Percentiles rank a stretch among this genome's conserved stretches.
phyloP scores from a whole-genome alignment of 2,329 filamentous ascomycete species.

The Alternaria novae-zelandiae region DNA sequence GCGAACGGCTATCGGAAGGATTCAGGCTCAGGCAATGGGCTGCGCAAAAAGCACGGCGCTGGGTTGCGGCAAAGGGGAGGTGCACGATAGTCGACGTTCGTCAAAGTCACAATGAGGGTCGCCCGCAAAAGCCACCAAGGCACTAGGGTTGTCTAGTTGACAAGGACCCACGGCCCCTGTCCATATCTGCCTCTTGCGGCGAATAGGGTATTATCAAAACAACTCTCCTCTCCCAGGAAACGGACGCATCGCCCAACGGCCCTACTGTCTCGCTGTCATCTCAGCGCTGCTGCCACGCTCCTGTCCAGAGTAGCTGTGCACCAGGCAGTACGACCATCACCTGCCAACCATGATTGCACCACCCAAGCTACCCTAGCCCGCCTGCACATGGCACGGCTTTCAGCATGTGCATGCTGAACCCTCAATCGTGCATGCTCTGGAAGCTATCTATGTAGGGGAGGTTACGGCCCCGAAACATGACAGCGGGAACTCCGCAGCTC shows the following conservation, averaged over 20 bases:
- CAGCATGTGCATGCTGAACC: slow-evolving; percentile 16
- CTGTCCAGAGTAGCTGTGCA: slow-evolving; percentile 1
- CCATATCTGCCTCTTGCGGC: slow-evolving; percentile 3
- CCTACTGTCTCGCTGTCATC: background rate
- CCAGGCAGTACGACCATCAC: slow-evolving; percentile 9
- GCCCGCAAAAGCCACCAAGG: slow-evolving; percentile 24
- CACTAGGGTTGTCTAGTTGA: slow-evolving; percentile 20
- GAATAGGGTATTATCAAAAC: slow-evolving; percentile 25
- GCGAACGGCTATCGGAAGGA: background rate
- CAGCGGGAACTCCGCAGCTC: slow-evolving; percentile 5
- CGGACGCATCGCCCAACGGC: slow-evolving; percentile 14
- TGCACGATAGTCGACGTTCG: slow-evolving; percentile 8
- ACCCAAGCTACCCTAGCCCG: background rate
- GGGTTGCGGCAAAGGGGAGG: slow-evolving; percentile 4
- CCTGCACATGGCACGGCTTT: slow-evolving; percentile 6
- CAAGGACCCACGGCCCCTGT: slow-evolving; percentile 18
- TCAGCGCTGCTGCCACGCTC: slow-evolving; percentile 9
- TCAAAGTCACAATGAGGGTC: slow-evolving; percentile 20
- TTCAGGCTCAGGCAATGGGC: background rate
- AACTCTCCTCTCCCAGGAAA: slow-evolving; percentile 24
- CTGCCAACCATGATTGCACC: background rate
- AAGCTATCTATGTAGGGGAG: background rate
- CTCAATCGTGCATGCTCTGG: slow-evolving; percentile 5
- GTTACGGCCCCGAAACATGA: slow-evolving; percentile 16
- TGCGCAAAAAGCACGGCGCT: slow-evolving; percentile 12